Evolutionary conservation across 345 rosid genomes (phyloP), one percentile per base, ranked within the genome.

Genomic region (Bretschneidera sinensis): DNA sequence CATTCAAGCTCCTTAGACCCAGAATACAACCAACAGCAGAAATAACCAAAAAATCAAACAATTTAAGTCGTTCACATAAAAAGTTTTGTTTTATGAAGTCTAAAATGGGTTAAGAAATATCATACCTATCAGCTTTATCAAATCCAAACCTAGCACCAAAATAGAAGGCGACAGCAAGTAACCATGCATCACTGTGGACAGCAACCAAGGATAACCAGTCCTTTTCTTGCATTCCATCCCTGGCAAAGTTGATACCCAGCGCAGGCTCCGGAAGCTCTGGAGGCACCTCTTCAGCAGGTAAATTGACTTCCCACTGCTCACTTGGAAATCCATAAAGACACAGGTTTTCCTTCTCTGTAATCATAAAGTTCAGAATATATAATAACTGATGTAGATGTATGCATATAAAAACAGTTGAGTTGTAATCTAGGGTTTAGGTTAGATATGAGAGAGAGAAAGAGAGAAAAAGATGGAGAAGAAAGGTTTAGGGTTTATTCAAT

Each of bases 191-290:
- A n/a, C n/a, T n/a, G n/a, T n/a, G n/a, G n/a, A n/a, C n/a, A n/a
- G n/a, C n/a, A 71, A 91, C 96, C 67, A 91, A 77, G 43, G 95
- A 83, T 67, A 91, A 24, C 96, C 98, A 91, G 69, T 91, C 92
- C 71, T 86, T 88, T 60, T 83, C 90, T 43, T 61, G 82, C 98
- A 88, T 88, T 57, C 98, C 96, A 68, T 88, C 95, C 69, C 96
- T 81, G 25, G 96, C 98, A 67, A 91, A 91, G 79, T 91, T 91
- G 75, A 91, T 91, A 43, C 98, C 98, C 52, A 88, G 71, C 35
- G 89, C 96, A 43, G 98, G 98, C 73, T 91, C 98, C 0, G 98
- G 98, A 43, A 91, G 88, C 71, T 91, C 95, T 0, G 96, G 90
- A 33, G 98, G n/a, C n/a, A n/a, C n/a, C n/a, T n/a, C n/a, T n/a